These are phyloP conservation scores for Crucihimalaya himalaica DNA, from an alignment of 345 rosid genomes.

Conservation along the genomic window DNA sequence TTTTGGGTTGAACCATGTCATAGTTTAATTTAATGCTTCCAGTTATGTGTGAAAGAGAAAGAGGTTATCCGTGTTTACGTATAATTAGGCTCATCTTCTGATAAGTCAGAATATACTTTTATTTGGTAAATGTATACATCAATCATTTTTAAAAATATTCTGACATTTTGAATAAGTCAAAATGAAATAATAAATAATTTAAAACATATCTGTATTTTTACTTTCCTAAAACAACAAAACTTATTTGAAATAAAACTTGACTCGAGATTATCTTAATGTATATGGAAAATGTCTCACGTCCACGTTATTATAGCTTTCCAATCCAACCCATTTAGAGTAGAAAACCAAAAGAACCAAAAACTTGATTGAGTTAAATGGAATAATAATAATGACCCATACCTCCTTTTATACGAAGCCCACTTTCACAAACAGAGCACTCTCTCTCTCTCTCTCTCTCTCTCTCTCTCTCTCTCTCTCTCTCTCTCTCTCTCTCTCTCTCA, in stretches of 20 bases:
- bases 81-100: no score
- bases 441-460: not conserved
- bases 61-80: no score
- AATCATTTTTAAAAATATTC: no score
- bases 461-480: not conserved
- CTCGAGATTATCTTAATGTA: not conserved
- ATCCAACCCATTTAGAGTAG: not conserved
- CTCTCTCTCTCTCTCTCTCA: not conserved
- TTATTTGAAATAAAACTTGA: not conserved
- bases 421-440: not conserved
- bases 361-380: not conserved
- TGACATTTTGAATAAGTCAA: no score
- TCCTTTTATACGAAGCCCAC: not conserved
- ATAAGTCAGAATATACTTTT: no score
- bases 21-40: no score
- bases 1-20: no score
- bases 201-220: no score
- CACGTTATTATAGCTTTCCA: not conserved
- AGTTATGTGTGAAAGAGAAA: no score
- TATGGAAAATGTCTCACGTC: not conserved
- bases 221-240: not conserved
- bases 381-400: not conserved
- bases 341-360: not conserved
- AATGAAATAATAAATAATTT: no score
- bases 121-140: no score